phyloP scores from a whole-genome alignment of 495 filamentous ascomycete genomes.

The Lasiosphaeria ovina region DNA sequence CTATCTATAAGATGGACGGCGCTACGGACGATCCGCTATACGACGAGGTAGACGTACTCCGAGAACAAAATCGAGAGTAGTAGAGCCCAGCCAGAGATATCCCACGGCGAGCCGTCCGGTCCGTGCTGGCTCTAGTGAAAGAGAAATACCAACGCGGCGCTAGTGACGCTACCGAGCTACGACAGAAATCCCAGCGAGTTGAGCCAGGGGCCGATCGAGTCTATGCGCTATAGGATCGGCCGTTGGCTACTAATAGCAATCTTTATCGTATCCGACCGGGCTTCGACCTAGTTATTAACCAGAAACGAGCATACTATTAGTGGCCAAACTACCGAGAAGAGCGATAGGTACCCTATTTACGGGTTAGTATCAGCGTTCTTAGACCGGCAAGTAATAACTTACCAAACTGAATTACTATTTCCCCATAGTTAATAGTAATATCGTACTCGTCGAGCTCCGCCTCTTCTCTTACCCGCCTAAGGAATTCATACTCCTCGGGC shows the following conservation, averaged over 20 bases:
- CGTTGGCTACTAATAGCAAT: conserved; percentile 88
- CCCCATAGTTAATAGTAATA: conserved; percentile 80
- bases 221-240: conserved; percentile 80
- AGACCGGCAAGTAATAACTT: neutral
- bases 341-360: conserved; percentile 70
- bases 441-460: conserved; percentile 85
- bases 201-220: conserved; percentile 95
- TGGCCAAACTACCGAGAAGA: conserved; percentile 94
- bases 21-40: conserved; percentile 65
- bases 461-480: conserved; percentile 78
- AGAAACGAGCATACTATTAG: conserved; percentile 84
- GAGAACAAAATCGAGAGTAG: conserved; percentile 81
- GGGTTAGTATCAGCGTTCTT: conserved; percentile 22
- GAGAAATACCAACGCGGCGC: conserved; percentile 80
- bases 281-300: conserved; percentile 94
- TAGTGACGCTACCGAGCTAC: conserved; percentile 90
- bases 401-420: conserved; percentile 90
- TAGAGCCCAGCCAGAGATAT: conserved; percentile 77
- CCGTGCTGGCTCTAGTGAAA: conserved; percentile 66
- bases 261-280: conserved; percentile 90
- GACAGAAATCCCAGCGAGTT: conserved; percentile 81
- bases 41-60: conserved; percentile 79
- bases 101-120: conserved; percentile 53
- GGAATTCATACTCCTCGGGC: conserved; percentile 72
- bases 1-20: conserved; percentile 78